A percentile compares a stretch with the other conserved stretches of the same genome.
These are phyloP conservation scores for Pseudogymnoascus sp. DNA, from an alignment of 2,329 filamentous ascomycete species.

Conservation along the genomic window DNA sequence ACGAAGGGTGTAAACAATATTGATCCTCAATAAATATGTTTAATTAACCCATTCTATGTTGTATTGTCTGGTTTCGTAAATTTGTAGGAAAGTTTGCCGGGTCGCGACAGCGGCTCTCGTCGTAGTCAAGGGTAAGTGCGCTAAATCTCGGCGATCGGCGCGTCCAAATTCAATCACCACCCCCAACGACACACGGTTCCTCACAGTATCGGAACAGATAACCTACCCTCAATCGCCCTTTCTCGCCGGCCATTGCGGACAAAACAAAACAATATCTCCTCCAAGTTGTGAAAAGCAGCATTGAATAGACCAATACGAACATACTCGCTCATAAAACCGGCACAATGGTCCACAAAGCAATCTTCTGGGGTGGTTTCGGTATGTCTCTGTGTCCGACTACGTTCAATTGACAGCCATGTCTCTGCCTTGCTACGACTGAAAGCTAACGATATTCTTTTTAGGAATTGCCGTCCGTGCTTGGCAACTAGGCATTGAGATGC, in stretches of 20 bases:
- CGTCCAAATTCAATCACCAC: slow-evolving; percentile 8
- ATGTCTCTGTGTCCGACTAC: slow-evolving; percentile 33
- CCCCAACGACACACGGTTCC: slow-evolving; percentile 2
- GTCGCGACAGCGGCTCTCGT: slow-evolving; percentile 1
- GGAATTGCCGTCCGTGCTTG: slow-evolving; percentile 87
- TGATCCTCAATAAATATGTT: slow-evolving; percentile 1
- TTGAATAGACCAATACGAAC: neutral
- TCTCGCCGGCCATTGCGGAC: slow-evolving; percentile 2
- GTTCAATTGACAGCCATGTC: neutral
- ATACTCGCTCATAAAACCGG: slow-evolving; percentile 6
- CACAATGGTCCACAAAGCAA: slow-evolving; percentile 44
- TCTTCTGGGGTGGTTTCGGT: slow-evolving; percentile 93
- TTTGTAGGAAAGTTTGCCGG: neutral
- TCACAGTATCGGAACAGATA: neutral
- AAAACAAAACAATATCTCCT: slow-evolving; percentile 1
- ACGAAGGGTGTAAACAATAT: neutral
- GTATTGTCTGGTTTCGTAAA: neutral
- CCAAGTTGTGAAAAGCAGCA: neutral
- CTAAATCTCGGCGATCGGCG: slow-evolving; percentile 8
- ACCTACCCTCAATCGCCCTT: neutral
- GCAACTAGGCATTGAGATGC: slow-evolving; percentile 98
- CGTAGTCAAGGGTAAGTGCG: neutral
- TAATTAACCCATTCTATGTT: neutral
- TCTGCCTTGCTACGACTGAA: slow-evolving; percentile 1
- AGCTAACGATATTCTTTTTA: slow-evolving; percentile 33